Percentiles rank a stretch among this genome's conserved stretches.
Evolutionary conservation across 345 rosid species (phyloP).

Genomic region (Eucalyptus melliodora): DNA sequence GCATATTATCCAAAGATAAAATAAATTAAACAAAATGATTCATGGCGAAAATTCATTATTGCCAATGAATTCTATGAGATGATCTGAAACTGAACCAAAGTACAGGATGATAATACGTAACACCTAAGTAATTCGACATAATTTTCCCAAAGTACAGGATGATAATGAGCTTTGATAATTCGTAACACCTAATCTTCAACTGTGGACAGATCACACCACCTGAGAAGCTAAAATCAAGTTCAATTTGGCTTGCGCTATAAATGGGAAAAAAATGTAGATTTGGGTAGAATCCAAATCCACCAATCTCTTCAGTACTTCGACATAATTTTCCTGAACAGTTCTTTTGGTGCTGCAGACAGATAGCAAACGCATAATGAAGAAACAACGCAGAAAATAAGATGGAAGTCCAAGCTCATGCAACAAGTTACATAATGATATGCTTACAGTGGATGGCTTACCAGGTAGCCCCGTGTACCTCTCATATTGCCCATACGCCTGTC

Average conservation of each 20-base stretch:
- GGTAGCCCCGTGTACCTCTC: conserved; percentile 61
- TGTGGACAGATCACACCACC: neutral
- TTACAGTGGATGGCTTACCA: neutral
- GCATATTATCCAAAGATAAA: neutral
- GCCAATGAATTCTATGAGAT: neutral
- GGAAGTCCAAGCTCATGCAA: neutral
- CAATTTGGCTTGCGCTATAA: neutral
- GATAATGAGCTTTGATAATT: neutral
- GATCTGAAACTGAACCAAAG: neutral
- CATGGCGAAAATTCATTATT: neutral
- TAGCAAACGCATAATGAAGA: neutral
- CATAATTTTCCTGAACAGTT: conserved; percentile 52
- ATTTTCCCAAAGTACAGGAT: neutral
- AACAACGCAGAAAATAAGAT: neutral
- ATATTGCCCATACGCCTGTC: conserved; percentile 84
- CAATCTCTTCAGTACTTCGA: conserved; percentile 27
- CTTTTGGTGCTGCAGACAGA: conserved; percentile 65
- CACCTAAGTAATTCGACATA: neutral
- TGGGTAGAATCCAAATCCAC: neutral
- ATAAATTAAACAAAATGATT: neutral
- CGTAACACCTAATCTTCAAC: neutral
- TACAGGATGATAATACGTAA: neutral
- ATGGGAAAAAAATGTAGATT: neutral
- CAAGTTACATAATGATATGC: neutral
- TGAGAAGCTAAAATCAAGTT: neutral